Conservation (phyloP, 345 rosid genomes). For the Aurinia saxatilis region DNA sequence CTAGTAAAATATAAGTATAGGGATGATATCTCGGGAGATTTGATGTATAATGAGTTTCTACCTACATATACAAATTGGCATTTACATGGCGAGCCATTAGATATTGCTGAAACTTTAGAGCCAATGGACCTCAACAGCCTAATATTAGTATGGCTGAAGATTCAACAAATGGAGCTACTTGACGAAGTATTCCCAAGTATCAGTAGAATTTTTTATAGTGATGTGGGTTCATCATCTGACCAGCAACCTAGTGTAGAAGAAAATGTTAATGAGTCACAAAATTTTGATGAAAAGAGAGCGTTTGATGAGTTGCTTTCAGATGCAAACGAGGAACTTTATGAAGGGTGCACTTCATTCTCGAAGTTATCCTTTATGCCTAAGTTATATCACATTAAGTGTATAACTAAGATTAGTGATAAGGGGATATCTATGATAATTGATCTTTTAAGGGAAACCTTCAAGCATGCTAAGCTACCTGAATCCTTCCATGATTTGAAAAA, state of each 20-base stretch:
- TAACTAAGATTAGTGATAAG: too few species aligned
- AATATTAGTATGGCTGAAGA: too few species aligned
- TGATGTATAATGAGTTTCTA: not conserved
- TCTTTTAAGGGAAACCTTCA: not conserved
- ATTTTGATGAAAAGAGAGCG: not conserved
- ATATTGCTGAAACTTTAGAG: too few species aligned
- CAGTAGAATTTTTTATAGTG: not conserved
- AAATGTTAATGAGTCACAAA: too few species aligned
- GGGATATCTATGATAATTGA: not conserved
- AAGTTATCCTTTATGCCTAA: too few species aligned
- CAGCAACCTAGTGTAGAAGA: too few species aligned
- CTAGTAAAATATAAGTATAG: too few species aligned
- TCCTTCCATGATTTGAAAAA: not conserved
- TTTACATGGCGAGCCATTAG: too few species aligned
- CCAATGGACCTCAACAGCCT: not conserved
- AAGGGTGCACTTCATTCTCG: too few species aligned
- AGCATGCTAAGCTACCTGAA: not conserved
- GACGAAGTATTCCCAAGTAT: not conserved
- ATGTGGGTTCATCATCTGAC: not conserved
- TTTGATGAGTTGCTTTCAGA: not conserved
- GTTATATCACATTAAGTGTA: too few species aligned
- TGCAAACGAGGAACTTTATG: not conserved
- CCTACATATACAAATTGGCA: not conserved
- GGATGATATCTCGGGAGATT: not conserved
- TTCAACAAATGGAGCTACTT: not conserved